Evolutionary conservation across 257 asterid species (phyloP).

Genomic region (Dorcoceras hygrometricum): DNA sequence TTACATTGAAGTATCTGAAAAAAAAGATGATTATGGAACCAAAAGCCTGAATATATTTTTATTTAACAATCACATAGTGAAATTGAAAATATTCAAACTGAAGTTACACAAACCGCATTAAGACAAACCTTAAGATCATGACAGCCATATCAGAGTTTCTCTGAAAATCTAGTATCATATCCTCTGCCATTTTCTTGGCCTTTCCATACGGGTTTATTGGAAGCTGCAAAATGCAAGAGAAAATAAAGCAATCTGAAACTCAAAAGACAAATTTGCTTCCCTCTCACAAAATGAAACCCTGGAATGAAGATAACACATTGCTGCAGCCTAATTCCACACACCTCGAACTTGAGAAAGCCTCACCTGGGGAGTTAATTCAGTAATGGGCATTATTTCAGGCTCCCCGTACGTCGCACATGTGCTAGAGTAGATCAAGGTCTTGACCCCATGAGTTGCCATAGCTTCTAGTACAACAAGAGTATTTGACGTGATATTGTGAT

Average conservation of each 20-base stretch:
- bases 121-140: constrained; percentile 76
- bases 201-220: constrained; percentile 96
- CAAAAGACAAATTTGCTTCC: not conserved
- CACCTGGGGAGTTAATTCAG: constrained; percentile 78
- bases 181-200: constrained; percentile 99
- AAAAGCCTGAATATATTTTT: not conserved
- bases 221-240: constrained; percentile 40
- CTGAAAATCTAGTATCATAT: constrained; percentile 84
- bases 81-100: not conserved
- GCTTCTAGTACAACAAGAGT: constrained; percentile 79
- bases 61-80: not conserved
- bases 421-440: constrained; percentile 77
- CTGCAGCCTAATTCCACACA: too few species aligned
- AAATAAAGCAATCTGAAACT: constrained; percentile 5
- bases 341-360: constrained; percentile 11
- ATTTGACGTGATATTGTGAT: constrained; percentile 93
- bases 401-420: constrained; percentile 95
- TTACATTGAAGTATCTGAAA: constrained; percentile 85
- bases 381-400: constrained; percentile 88
- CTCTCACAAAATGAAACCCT: not conserved
- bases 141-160: constrained; percentile 87
- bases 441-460: constrained; percentile 64
- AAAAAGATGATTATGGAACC: not conserved
- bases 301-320: too few species aligned
- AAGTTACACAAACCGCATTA: not conserved